A percentile compares a stretch with the other conserved stretches of the same genome.
These are phyloP conservation scores for Inosperma sp. DNA, from an alignment of 768 basidiomycete genomes.

Conservation along the genomic window DNA sequence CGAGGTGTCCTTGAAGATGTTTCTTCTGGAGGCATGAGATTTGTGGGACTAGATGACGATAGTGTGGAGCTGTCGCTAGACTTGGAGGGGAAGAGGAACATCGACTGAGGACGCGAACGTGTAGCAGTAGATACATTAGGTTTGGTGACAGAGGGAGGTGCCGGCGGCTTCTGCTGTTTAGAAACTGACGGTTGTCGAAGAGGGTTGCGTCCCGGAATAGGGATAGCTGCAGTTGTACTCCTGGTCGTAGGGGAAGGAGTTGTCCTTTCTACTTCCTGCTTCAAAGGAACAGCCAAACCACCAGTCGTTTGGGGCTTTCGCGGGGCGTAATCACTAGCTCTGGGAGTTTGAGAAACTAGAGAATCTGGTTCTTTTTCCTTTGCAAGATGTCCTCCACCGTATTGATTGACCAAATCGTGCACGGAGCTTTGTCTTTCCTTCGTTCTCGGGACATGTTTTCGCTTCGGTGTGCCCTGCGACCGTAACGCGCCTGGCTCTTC, in stretches of 20 bases:
- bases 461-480: slow-evolving; percentile 21
- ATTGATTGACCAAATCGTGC: slow-evolving; percentile 76
- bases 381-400: slow-evolving; percentile 51
- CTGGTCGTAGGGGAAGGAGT: slow-evolving; percentile 20
- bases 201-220: slow-evolving; percentile 10
- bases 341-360: neutral
- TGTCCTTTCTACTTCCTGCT: slow-evolving; percentile 11
- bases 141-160: slow-evolving; percentile 16
- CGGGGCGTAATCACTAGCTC: slow-evolving; percentile 16
- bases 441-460: slow-evolving; percentile 30
- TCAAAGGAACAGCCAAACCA: slow-evolving; percentile 7
- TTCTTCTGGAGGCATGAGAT: slow-evolving; percentile 44
- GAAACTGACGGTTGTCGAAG: slow-evolving; percentile 10
- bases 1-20: slow-evolving; percentile 37
- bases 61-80: slow-evolving; percentile 31
- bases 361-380: slow-evolving; percentile 38
- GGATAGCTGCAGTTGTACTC: neutral
- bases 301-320: slow-evolving; percentile 9
- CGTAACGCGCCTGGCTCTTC: slow-evolving; percentile 37
- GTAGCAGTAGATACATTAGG: slow-evolving; percentile 30
- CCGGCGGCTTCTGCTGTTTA: slow-evolving; percentile 16
- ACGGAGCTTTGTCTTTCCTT: slow-evolving; percentile 75
- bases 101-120: slow-evolving; percentile 74
- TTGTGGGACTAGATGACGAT: slow-evolving; percentile 32
- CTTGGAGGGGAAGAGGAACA: slow-evolving; percentile 65